These are phyloP conservation scores for Exophiala aquamarina DNA, from an alignment of 2,329 filamentous ascomycete species.

Conservation along the genomic window DNA sequence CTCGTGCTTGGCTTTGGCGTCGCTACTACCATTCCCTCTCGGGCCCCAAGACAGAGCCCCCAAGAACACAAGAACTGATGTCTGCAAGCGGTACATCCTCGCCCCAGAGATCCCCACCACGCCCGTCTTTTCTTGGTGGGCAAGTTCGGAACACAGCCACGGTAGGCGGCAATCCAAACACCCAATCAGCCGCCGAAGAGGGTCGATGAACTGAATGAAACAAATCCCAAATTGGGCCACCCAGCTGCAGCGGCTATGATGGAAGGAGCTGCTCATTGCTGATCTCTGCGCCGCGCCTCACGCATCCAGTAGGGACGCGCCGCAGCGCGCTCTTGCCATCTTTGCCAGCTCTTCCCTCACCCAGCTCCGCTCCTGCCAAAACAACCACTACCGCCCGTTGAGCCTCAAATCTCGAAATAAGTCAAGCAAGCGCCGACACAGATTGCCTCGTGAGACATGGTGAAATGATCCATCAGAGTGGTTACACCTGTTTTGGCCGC, in stretches of 20 bases:
- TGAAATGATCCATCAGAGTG: slow-evolving; percentile 11
- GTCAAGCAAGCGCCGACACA: slow-evolving; percentile 24
- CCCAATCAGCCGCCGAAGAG: slow-evolving; percentile 15
- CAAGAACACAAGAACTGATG: too few relatives aligned
- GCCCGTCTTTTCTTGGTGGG: too few relatives aligned
- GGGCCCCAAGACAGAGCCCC: too few relatives aligned
- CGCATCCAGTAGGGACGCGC: not conserved
- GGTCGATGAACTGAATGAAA: not conserved
- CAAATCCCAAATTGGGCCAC: not conserved
- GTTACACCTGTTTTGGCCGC: slow-evolving; percentile 17
- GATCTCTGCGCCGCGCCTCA: slow-evolving; percentile 1
- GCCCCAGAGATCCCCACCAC: too few relatives aligned
- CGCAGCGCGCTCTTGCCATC: too few relatives aligned
- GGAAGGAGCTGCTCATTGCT: not conserved
- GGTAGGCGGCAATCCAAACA: slow-evolving; percentile 15
- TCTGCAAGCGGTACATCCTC: too few relatives aligned
- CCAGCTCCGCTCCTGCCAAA: not conserved
- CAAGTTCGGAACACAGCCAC: not conserved
- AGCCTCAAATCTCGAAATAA: slow-evolving; percentile 23
- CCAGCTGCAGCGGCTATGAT: not conserved
- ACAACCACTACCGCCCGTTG: slow-evolving; percentile 27
- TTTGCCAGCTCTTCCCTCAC: too few relatives aligned
- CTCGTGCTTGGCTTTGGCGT: too few relatives aligned
- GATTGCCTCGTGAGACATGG: slow-evolving; percentile 25
- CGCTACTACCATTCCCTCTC: too few relatives aligned